phyloP scores from a whole-genome alignment of 371 early-diverging fungal genomes.

The Phascolomyces articulosus region DNA sequence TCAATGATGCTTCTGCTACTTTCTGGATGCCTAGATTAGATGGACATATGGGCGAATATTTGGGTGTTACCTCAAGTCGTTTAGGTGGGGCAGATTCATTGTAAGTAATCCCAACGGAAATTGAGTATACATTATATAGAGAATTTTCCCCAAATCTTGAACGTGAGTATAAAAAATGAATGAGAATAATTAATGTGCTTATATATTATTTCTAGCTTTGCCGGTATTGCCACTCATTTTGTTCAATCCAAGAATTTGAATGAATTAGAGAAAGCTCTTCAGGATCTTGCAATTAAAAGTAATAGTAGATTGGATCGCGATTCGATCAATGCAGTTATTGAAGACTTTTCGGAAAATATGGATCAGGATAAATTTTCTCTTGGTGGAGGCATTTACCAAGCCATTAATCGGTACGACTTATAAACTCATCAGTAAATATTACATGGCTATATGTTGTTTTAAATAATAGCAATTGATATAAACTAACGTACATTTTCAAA shows the following conservation, averaged over 20 bases:
- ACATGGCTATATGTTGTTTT: background rate
- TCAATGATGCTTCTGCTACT: constrained; percentile 94
- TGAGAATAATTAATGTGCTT: background rate
- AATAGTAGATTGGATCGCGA: constrained; percentile 37
- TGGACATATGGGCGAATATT: constrained; percentile 86
- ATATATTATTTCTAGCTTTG: constrained; percentile 3
- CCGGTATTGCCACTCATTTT: constrained; percentile 91
- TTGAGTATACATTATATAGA: too few relatives aligned
- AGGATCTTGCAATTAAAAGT: constrained; percentile 80
- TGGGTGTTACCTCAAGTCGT: constrained; percentile 85
- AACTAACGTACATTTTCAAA: background rate
- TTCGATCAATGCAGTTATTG: constrained; percentile 86
- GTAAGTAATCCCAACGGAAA: constrained; percentile 55
- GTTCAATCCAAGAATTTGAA: constrained; percentile 86
- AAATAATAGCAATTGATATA: background rate
- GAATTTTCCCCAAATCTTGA: too few relatives aligned
- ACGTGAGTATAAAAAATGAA: too few relatives aligned
- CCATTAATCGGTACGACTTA: constrained; percentile 69
- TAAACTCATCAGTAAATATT: background rate
- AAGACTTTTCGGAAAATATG: constrained; percentile 84
- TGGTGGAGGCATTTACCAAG: constrained; percentile 65
- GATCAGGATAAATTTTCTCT: constrained; percentile 42
- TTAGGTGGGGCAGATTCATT: constrained; percentile 83
- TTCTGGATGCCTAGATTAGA: constrained; percentile 93
- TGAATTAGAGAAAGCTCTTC: constrained; percentile 79